A percentile compares a stretch with the other conserved stretches of the same genome.
Evolutionary conservation across 768 basidiomycete species (phyloP).

Genomic region (Nevesoporus exiguus): DNA sequence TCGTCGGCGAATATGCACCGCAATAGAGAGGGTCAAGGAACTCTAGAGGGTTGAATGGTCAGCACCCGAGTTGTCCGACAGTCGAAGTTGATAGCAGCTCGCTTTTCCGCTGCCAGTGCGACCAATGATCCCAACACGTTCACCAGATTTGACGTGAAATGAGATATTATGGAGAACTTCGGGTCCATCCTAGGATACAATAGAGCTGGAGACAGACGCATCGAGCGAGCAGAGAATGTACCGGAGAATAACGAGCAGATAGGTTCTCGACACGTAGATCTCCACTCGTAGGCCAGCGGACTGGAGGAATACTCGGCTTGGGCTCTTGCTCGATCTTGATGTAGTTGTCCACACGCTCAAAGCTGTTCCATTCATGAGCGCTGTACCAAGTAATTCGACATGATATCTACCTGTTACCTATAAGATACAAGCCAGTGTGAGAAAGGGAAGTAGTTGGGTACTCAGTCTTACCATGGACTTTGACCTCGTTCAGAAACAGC

Average conservation of each 20-base stretch:
- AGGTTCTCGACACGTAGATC: constrained; percentile 3
- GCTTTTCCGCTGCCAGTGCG: background rate
- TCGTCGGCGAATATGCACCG: no score
- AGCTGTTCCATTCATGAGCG: background rate
- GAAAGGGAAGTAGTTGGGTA: no score
- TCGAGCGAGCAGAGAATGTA: background rate
- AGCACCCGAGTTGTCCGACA: no score
- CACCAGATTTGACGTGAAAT: background rate
- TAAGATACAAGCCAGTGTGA: no score
- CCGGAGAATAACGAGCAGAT: constrained; percentile 4
- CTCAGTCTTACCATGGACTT: constrained; percentile 38
- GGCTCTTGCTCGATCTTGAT: background rate
- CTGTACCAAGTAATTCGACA: no score
- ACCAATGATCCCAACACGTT: background rate
- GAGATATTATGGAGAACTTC: background rate
- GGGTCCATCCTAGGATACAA: background rate
- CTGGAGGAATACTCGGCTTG: background rate
- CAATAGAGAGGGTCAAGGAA: no score
- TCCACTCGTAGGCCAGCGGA: background rate
- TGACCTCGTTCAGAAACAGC: constrained; percentile 42
- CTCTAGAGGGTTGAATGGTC: no score
- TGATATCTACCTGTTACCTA: no score
- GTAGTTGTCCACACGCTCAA: background rate
- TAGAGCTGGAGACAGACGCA: background rate
- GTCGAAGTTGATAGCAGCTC: background rate